Evolutionary conservation across 2,329 filamentous ascomycete species (phyloP).

Genomic region (Calonectria hongkongensis): DNA sequence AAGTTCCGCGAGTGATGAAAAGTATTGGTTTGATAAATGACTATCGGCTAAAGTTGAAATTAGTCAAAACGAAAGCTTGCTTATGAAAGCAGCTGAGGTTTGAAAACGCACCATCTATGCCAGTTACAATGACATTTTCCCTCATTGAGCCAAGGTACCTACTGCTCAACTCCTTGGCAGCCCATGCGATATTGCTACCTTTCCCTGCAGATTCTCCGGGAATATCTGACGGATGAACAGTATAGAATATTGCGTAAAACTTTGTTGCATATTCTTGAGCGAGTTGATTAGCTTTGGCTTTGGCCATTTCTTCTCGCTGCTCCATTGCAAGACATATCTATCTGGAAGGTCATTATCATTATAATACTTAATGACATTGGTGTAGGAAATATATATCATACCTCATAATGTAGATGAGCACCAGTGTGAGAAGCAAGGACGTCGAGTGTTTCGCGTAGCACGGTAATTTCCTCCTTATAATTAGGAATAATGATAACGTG

Average conservation of each 20-base stretch:
- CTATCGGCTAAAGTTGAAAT: constrained; percentile 74
- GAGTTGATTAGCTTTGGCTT: background rate
- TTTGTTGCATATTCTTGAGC: background rate
- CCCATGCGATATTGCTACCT: background rate
- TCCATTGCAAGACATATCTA: background rate
- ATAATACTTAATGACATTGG: background rate
- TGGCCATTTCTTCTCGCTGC: background rate
- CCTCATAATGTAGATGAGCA: background rate
- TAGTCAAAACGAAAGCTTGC: background rate
- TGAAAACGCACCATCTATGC: background rate
- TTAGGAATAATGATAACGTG: background rate
- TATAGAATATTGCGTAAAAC: background rate
- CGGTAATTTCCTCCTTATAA: background rate
- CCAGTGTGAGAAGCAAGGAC: background rate
- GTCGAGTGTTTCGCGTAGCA: background rate
- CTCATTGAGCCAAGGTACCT: background rate
- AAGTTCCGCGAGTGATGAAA: constrained; percentile 77
- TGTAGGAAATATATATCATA: background rate
- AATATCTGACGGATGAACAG: background rate
- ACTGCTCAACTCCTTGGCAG: background rate
- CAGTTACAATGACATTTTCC: background rate
- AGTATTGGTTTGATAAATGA: constrained; percentile 81
- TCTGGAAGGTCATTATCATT: background rate
- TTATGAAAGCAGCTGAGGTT: background rate
- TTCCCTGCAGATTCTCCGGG: background rate